Evolutionary conservation across 495 filamentous ascomycete genomes (phyloP).

Genomic region (Penicillium malachiteum): DNA sequence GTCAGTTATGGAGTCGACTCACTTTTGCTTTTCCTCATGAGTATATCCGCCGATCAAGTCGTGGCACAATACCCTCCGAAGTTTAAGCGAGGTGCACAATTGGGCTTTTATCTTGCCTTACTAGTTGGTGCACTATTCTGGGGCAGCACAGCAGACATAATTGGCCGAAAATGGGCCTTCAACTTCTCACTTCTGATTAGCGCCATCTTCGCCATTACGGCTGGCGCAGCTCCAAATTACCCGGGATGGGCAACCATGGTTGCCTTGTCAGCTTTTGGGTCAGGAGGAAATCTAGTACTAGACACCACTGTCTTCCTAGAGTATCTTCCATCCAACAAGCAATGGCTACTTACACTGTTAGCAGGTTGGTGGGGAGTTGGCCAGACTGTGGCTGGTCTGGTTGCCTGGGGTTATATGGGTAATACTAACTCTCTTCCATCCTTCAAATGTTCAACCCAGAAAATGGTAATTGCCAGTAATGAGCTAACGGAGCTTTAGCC

Average conservation of each 20-base stretch:
- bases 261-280: slow-evolving; percentile 19
- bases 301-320: slow-evolving; percentile 22
- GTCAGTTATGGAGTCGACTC: slow-evolving; percentile 18
- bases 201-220: slow-evolving; percentile 24
- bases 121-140: slow-evolving; percentile 39
- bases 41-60: slow-evolving; percentile 19
- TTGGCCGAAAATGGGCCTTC: slow-evolving; percentile 42
- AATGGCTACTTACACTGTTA: slow-evolving; percentile 22
- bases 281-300: slow-evolving; percentile 18
- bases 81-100: slow-evolving; percentile 15
- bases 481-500: slow-evolving; percentile 5
- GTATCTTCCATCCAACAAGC: slow-evolving; percentile 19
- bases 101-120: slow-evolving; percentile 23
- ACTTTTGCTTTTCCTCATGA: slow-evolving; percentile 18
- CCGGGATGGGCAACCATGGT: slow-evolving; percentile 12
- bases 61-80: slow-evolving; percentile 17
- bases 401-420: slow-evolving; percentile 22
- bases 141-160: slow-evolving; percentile 42
- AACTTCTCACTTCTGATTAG: slow-evolving; percentile 40
- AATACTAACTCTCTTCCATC: background rate
- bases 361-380: slow-evolving; percentile 24
- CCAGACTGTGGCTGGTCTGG: slow-evolving; percentile 16
- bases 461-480: no score
- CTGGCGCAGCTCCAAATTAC: slow-evolving; percentile 18
- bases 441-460: no score